Percentiles rank a stretch among this genome's conserved stretches.
Evolutionary conservation across 768 basidiomycete species (phyloP).

Genomic region (Boletus huronensis): DNA sequence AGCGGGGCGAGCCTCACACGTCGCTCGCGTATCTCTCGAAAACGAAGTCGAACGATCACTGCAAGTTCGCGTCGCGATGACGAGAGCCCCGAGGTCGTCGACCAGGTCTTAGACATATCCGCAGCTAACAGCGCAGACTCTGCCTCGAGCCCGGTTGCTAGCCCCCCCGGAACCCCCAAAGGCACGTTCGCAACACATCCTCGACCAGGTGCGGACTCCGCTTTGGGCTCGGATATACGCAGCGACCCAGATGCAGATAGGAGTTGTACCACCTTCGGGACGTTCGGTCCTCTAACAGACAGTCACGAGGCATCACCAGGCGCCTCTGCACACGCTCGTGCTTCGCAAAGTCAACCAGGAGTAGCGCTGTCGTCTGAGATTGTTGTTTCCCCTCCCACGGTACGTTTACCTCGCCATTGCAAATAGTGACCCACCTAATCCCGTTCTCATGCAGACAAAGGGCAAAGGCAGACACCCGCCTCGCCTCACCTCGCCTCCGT

Average conservation of each 20-base stretch:
- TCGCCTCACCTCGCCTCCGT: slow-evolving; percentile 35
- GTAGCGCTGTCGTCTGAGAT: slow-evolving; percentile 12
- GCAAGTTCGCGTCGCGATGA: slow-evolving; percentile 26
- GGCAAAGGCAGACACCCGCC: slow-evolving; percentile 34
- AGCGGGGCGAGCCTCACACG: slow-evolving; percentile 51
- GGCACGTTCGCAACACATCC: slow-evolving; percentile 10
- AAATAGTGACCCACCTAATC: slow-evolving; percentile 18
- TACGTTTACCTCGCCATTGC: slow-evolving; percentile 17
- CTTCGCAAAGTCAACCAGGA: slow-evolving; percentile 10
- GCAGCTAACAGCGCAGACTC: slow-evolving; percentile 16
- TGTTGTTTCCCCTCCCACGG: slow-evolving; percentile 13
- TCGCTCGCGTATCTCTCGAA: slow-evolving; percentile 44
- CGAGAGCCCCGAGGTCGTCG: slow-evolving; percentile 5
- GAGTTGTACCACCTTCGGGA: slow-evolving; percentile 23
- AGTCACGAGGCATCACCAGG: slow-evolving; percentile 7
- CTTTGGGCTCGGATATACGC: slow-evolving; percentile 10
- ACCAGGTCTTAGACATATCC: slow-evolving; percentile 31
- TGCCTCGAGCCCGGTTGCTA: slow-evolving; percentile 1
- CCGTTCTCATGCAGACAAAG: slow-evolving; percentile 28
- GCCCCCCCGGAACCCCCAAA: slow-evolving; percentile 10
- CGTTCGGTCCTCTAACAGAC: slow-evolving; percentile 24
- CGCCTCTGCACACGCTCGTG: not conserved
- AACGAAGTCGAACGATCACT: slow-evolving; percentile 53
- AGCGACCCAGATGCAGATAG: slow-evolving; percentile 17
- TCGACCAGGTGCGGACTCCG: slow-evolving; percentile 11